A percentile compares a stretch with the other conserved stretches of the same genome.
Conservation (phyloP, 352 stramenopile species). For the Halophytophthora polymorphica region DNA sequence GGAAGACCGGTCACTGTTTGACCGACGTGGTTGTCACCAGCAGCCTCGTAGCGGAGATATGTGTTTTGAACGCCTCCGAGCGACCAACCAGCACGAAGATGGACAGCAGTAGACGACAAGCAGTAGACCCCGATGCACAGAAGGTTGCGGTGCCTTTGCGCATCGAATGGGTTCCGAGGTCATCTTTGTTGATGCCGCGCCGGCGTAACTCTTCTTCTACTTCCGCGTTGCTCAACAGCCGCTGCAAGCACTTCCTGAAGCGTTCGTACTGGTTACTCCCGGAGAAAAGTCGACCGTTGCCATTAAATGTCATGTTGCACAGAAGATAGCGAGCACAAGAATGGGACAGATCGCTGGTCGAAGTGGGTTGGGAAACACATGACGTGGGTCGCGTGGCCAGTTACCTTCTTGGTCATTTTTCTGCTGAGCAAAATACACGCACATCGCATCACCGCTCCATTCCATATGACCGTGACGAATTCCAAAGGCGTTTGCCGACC, state of each 20-base stretch:
- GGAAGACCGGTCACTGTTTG: conserved; percentile 13
- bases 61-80: conserved; percentile 17
- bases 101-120: conserved; percentile 14
- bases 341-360: conserved; percentile 15
- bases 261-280: conserved; percentile 17
- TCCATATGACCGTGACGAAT: conserved; percentile 22
- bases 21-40: conserved; percentile 19
- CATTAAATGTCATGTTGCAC: not conserved
- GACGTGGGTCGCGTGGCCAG: conserved; percentile 12
- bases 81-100: conserved; percentile 16
- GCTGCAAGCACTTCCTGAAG: conserved; percentile 12
- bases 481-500: conserved; percentile 12
- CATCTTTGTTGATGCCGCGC: conserved; percentile 11
- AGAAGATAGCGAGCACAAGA: conserved; percentile 9
- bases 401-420: conserved; percentile 32
- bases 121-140: conserved; percentile 15
- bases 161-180: conserved; percentile 22
- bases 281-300: conserved; percentile 5
- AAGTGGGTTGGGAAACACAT: conserved; percentile 21
- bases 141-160: conserved; percentile 24
- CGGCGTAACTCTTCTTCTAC: conserved; percentile 10
- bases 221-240: conserved; percentile 1
- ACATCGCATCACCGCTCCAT: conserved; percentile 26
- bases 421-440: conserved; percentile 33
- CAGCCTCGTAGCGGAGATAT: conserved; percentile 16